Evolutionary conservation across 2,329 filamentous ascomycete genomes (phyloP), one percentile per base, ranked within the genome.

Genomic region (Pseudogymnoascus sp.): DNA sequence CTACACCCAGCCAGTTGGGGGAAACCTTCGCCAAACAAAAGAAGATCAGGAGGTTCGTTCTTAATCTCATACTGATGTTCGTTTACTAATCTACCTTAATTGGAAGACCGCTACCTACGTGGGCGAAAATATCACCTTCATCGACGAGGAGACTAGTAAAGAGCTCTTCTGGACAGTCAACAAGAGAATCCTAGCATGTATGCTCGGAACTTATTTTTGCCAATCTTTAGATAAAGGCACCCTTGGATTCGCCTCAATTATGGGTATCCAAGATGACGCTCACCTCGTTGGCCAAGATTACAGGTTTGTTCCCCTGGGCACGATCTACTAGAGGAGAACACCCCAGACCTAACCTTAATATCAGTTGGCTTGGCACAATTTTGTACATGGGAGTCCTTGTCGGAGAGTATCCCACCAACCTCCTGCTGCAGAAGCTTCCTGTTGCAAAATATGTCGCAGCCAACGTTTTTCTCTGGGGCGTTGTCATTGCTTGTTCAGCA

Each of bases 111-210:
- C 63, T 11, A 52, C 19, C 5, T 66, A 66, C 33, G 64, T 38
- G 38, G 64, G 62, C 8, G 36, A 23, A 38, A 25, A 16, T 11
- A 16, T 35, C 33, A 28, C 65, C 35, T 30, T 41, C 36, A 23
- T 82, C 67, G 82, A 81, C 45, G 75, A 80, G 30, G 73, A 79
- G 63, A 76, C 81, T 63, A 82, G 82, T 76, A 69, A 75, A 75
- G 65, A 78, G 69, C 66, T 82, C 72, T 65, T 80, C 76, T 68
- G 80, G 80, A 69, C 72, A 70, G 69, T 76, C 64, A 83, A 84
- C 71, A 77, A 79, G 60, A 74, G 76, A 35, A 75, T 80, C 58
- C 70, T 84, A 62, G 78, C 76, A 9, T 81, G 80, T 68, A 79
- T 82, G 69, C 72, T 79, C 52, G 79, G 77, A 62, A 80, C 77